Conservation (phyloP, 2,329 filamentous ascomycete species). For the Fusarium sp. region DNA sequence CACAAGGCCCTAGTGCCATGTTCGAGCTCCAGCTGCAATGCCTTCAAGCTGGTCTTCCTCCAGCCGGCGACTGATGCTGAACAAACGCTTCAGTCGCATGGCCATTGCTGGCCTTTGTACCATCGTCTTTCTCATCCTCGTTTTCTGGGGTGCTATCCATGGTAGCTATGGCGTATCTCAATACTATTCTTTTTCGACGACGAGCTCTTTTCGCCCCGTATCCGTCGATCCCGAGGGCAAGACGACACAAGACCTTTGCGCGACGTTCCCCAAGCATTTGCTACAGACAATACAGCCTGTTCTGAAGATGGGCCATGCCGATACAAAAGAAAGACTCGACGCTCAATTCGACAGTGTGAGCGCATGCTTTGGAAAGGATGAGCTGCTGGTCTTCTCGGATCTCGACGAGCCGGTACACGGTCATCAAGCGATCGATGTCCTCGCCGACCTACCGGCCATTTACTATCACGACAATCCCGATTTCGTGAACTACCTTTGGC, state of each 20-base stretch:
- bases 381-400: constrained; percentile 64
- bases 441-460: constrained; percentile 57
- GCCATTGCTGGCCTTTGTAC: constrained; percentile 40
- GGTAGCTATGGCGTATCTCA: constrained; percentile 43
- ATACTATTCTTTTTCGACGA: constrained; percentile 47
- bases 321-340: constrained; percentile 44
- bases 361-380: constrained; percentile 58
- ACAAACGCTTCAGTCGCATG: constrained; percentile 50
- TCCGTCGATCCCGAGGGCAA: constrained; percentile 43
- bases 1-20: constrained; percentile 41
- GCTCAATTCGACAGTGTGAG: constrained; percentile 65
- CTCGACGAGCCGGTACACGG: constrained; percentile 58
- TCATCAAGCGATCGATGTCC: constrained; percentile 58
- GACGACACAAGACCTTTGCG: constrained; percentile 46
- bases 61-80: constrained; percentile 46
- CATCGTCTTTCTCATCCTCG: constrained; percentile 40
- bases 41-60: constrained; percentile 43
- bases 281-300: constrained; percentile 50
- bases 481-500: constrained; percentile 56
- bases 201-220: constrained; percentile 49
- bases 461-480: constrained; percentile 53
- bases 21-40: constrained; percentile 39
- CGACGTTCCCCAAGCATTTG: constrained; percentile 49
- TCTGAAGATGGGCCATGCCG: constrained; percentile 51
- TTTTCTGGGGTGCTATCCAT: constrained; percentile 43